Percentiles rank a stretch among this genome's conserved stretches.
phyloP scores from a whole-genome alignment of 305 asterid genomes.

The Fraxinus greggii region DNA sequence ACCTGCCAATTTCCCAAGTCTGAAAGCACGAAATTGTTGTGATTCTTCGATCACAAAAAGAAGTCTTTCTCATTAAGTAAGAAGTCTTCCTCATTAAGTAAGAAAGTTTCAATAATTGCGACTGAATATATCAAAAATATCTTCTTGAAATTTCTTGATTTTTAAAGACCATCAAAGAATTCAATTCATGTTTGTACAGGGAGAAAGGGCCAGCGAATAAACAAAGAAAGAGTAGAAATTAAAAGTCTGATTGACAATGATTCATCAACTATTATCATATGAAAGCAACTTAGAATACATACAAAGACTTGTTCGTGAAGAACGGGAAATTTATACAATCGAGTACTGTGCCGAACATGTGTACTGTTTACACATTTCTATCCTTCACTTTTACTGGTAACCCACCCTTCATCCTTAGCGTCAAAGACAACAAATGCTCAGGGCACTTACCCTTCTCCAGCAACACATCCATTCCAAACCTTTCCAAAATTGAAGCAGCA shows the following conservation, averaged over 20 bases:
- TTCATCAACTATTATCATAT: neutral
- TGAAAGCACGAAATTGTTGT: neutral
- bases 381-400: slow-evolving; percentile 53
- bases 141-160: neutral
- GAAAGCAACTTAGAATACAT: neutral
- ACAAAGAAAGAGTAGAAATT: neutral
- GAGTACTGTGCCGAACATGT: neutral
- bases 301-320: neutral
- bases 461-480: slow-evolving; percentile 47
- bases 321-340: neutral
- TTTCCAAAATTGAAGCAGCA: slow-evolving; percentile 68
- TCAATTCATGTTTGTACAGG: neutral
- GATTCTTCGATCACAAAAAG: no score
- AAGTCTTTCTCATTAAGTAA: no score
- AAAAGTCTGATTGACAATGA: slow-evolving; percentile 1
- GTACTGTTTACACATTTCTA: slow-evolving; percentile 25
- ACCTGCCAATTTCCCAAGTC: neutral
- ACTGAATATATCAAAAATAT: no score
- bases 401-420: slow-evolving; percentile 77
- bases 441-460: slow-evolving; percentile 57
- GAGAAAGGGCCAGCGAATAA: slow-evolving; percentile 1
- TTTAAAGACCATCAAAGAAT: neutral
- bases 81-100: no score
- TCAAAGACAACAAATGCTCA: slow-evolving; percentile 59
- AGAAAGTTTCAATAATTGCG: no score